Percentiles rank a stretch among this genome's conserved stretches.
Conservation (phyloP, 2,329 filamentous ascomycete species). For the Hypomyces rosellus region DNA sequence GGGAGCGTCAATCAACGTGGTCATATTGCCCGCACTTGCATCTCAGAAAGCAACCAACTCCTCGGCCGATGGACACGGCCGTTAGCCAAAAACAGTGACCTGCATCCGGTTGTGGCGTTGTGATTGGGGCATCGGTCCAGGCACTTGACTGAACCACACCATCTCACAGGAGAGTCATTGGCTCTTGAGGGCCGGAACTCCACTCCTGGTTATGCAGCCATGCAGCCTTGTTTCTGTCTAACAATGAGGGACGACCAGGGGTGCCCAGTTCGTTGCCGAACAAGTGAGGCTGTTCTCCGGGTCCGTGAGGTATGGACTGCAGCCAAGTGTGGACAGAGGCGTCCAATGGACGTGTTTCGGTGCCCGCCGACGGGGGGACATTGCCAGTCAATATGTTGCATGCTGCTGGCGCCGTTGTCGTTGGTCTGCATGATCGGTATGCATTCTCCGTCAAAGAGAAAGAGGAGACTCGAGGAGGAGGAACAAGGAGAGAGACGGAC, state of each 20-base stretch:
- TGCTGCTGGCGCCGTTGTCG: constrained; percentile 5
- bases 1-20: constrained; percentile 2
- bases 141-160: constrained; percentile 3
- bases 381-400: constrained; percentile 11
- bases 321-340: constrained; percentile 7
- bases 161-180: neutral
- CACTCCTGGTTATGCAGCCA: constrained; percentile 4
- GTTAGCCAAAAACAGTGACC: constrained; percentile 12
- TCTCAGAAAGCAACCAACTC: constrained; percentile 4
- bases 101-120: constrained; percentile 14
- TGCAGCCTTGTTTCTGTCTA: constrained; percentile 11
- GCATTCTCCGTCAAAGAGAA: neutral
- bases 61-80: constrained; percentile 10
- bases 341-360: constrained; percentile 13
- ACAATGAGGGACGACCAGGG: constrained; percentile 8
- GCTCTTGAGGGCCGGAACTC: neutral
- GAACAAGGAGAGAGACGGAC: too few relatives aligned
- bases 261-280: constrained; percentile 9
- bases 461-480: too few relatives aligned
- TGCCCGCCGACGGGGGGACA: constrained; percentile 5
- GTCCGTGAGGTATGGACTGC: constrained; percentile 7
- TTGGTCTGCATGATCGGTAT: constrained; percentile 8
- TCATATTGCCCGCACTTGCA: constrained; percentile 10
- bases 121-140: constrained; percentile 15
- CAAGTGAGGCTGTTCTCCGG: constrained; percentile 15